Evolutionary conservation across 208 protist species (phyloP).

Genomic region (Crithidia fasciculata): DNA sequence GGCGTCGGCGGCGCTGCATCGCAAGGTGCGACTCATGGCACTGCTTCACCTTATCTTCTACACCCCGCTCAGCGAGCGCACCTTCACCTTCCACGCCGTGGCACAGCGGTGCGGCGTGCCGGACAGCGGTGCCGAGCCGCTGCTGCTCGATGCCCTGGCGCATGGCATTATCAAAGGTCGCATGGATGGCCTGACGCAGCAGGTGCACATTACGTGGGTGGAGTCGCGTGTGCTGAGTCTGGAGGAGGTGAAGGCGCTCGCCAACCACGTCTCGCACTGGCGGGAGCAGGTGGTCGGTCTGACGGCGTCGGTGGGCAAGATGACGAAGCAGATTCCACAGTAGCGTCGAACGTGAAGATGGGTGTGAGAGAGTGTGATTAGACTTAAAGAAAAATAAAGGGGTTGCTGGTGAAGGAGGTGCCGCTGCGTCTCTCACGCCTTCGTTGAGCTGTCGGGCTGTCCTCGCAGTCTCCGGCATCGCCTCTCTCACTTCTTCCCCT

Average conservation of each 20-base stretch:
- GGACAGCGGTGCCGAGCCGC: constrained; percentile 88
- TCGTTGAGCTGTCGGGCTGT: no score
- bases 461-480: no score
- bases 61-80: constrained; percentile 91
- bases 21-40: constrained; percentile 92
- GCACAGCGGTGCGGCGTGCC: constrained; percentile 69
- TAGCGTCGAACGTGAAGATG: not conserved
- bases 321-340: constrained; percentile 37
- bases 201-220: constrained; percentile 89
- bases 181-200: constrained; percentile 92
- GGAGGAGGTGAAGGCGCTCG: constrained; percentile 76
- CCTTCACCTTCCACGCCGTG: constrained; percentile 80
- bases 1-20: constrained; percentile 34
- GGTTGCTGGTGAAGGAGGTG: no score
- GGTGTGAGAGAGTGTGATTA: no score
- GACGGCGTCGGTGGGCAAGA: constrained; percentile 47
- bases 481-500: no score
- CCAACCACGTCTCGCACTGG: constrained; percentile 75
- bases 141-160: constrained; percentile 95
- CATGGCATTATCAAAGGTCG: constrained; percentile 92
- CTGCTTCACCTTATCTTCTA: constrained; percentile 96
- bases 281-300: constrained; percentile 65
- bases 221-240: constrained; percentile 87
- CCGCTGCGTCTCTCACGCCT: no score
- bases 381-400: no score